Evolutionary conservation across 73 alveolate genomes (phyloP), one percentile per base, ranked within the genome.

Genomic region (Tetrahymena borealis): DNA sequence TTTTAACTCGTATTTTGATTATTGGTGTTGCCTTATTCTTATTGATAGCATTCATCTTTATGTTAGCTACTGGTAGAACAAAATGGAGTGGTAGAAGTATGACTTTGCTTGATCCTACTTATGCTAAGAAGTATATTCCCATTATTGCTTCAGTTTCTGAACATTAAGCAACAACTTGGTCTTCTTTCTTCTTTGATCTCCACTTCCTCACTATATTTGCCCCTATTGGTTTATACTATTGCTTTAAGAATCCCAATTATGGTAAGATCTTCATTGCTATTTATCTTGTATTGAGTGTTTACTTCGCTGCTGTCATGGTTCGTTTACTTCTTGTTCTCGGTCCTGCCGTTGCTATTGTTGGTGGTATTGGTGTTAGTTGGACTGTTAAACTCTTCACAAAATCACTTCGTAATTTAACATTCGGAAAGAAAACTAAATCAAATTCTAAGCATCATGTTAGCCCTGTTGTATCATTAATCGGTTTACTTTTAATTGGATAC

Each of bases 151-250:
- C 99, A 20, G 99, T 97, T 32, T 96, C 98, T 42, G 99, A 97
- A 60, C 99, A 97, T 96, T 95, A 97, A 92, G 98, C 99, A 10
- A 97, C 99, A 33, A 97, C 99, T 38, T 97, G 99, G 99, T 93
- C 98, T 90, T 96, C 98, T 38, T 97, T 96, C 94, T 97, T 97
- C 97, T 96, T 97, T 77, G 99, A 97, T 96, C 94, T 97, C 32
- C 98, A 97, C 91, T 95, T 95, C 41, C 91, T 97, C 15, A 92
- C 96, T 35, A 96, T 97, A 90, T 96, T 97, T 78, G 98, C 98
- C 13, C 99, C 99, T 28, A 95, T 97, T 38, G 99, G 99, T 32
- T 79, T 97, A 32, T 97, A 94, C 94, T 96, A 96, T 92, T 97
- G 99, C 91, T 96, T 97, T 39, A 92, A 91, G 79, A 97, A 97